A percentile compares a stretch with the other conserved stretches of the same genome.
Evolutionary conservation across 2,329 filamentous ascomycete species (phyloP).

Genomic region (Penicillium sp.): DNA sequence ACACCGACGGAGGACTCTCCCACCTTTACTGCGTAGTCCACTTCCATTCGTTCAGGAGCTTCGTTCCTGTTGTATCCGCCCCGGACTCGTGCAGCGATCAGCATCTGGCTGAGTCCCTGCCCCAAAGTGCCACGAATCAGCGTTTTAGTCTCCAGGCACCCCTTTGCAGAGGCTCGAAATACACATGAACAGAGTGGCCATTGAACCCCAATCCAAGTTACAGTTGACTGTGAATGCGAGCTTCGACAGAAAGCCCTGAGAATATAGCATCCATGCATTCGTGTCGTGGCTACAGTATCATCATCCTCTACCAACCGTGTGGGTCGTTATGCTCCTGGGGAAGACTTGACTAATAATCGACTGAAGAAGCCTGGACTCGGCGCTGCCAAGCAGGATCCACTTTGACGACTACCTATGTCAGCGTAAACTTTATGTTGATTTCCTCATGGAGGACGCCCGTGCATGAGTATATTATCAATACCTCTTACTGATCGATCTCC

Average conservation of each 20-base stretch:
- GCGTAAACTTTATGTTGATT: neutral
- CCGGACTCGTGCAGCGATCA: neutral
- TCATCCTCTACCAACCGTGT: neutral
- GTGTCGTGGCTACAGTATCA: neutral
- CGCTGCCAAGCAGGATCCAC: neutral
- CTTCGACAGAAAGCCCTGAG: no score
- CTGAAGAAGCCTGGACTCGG: neutral
- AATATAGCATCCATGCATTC: neutral
- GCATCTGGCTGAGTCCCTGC: neutral
- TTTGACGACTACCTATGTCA: neutral
- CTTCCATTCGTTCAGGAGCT: neutral
- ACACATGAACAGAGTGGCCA: neutral
- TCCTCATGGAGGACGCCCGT: no score
- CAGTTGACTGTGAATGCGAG: no score
- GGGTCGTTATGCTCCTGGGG: neutral
- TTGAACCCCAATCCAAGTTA: no score
- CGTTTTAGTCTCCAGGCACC: neutral
- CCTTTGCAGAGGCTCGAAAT: neutral
- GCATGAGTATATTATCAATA: neutral
- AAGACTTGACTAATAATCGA: neutral
- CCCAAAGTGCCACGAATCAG: neutral
- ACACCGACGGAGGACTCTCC: neutral
- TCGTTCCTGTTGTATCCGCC: neutral
- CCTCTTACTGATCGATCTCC: neutral
- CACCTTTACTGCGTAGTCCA: neutral